Percentiles rank a stretch among this genome's conserved stretches.
Evolutionary conservation across 2,329 filamentous ascomycete species (phyloP).

Genomic region (Colletotrichum camelliae): DNA sequence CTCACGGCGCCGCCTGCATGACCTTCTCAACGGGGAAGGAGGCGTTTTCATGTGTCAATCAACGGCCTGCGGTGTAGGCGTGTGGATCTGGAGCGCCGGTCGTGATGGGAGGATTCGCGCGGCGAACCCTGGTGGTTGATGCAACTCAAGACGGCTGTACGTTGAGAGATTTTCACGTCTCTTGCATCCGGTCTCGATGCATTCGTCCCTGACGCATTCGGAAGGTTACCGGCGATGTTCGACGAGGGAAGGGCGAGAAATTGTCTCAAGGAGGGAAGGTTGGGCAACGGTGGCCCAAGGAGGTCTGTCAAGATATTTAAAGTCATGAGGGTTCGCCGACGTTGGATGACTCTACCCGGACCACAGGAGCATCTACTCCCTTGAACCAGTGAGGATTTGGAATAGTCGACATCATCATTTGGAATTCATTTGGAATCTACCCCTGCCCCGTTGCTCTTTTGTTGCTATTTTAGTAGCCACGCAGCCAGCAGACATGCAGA

Average conservation of each 20-base stretch:
- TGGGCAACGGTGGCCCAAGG: not conserved
- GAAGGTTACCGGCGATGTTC: not conserved
- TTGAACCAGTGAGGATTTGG: not conserved
- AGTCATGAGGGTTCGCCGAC: not conserved
- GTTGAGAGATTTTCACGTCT: not conserved
- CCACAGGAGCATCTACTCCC: constrained; percentile 16
- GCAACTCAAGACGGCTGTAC: constrained; percentile 12
- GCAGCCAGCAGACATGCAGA: constrained; percentile 12
- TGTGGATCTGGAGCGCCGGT: not conserved
- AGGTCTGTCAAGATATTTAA: constrained; percentile 12
- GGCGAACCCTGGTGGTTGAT: constrained; percentile 1
- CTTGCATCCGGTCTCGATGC: not conserved
- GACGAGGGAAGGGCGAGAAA: not conserved
- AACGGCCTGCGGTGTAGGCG: not conserved
- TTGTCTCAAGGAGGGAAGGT: not conserved
- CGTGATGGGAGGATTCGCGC: not conserved
- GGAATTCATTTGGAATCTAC: constrained; percentile 9
- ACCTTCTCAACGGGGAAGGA: not conserved
- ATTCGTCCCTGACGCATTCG: not conserved
- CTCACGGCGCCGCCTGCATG: not conserved
- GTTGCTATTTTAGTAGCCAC: constrained; percentile 14
- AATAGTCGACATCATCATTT: constrained; percentile 3
- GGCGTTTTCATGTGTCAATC: not conserved
- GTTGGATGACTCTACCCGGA: not conserved
- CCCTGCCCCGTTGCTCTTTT: not conserved